Conservation (phyloP, 208 protist genomes). For the Crithidia fasciculata region DNA sequence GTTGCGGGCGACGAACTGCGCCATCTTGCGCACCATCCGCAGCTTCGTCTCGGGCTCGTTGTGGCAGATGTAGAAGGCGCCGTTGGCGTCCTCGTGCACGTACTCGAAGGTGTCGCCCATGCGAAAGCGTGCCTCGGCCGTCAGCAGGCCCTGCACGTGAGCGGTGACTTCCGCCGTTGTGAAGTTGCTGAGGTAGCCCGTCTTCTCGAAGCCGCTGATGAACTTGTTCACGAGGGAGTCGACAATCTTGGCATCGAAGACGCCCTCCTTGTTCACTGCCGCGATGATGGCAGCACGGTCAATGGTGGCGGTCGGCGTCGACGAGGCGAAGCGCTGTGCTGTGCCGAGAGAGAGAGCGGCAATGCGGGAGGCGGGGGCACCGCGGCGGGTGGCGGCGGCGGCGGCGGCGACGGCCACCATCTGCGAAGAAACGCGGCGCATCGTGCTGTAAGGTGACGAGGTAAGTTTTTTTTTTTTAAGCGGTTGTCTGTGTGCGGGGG, state of each 20-base stretch:
- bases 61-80: constrained; percentile 79
- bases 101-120: constrained; percentile 73
- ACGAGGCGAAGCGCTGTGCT: constrained; percentile 3
- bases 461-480: not conserved
- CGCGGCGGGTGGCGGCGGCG: not conserved
- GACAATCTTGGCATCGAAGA: constrained; percentile 57
- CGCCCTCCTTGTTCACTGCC: constrained; percentile 34
- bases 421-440: constrained; percentile 40
- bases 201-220: constrained; percentile 43
- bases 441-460: constrained; percentile 8
- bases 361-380: not conserved
- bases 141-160: constrained; percentile 71
- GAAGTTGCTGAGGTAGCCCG: constrained; percentile 57
- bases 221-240: constrained; percentile 49
- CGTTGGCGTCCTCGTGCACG: constrained; percentile 51
- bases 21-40: constrained; percentile 62
- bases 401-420: constrained; percentile 8
- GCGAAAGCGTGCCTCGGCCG: constrained; percentile 53
- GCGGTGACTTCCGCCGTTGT: constrained; percentile 46
- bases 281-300: constrained; percentile 39
- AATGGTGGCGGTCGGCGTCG: constrained; percentile 2
- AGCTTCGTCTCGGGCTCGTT: constrained; percentile 52
- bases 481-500: not conserved
- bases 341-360: not conserved
- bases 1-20: constrained; percentile 45